phyloP scores from a whole-genome alignment of 108 stramenopile species.

The Cyclotella choctawhatcheeana region DNA sequence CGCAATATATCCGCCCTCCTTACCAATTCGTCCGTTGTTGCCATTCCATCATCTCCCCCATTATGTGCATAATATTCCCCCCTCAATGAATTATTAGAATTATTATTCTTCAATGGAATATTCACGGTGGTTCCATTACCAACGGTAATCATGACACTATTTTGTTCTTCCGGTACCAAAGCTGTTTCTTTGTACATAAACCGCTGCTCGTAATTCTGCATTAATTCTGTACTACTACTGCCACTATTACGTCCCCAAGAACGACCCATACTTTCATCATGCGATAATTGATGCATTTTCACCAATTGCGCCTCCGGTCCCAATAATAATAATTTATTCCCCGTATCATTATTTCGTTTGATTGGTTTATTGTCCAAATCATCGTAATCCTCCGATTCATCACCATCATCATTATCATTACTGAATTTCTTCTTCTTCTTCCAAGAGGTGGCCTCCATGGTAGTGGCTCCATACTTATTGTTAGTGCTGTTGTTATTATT shows the following conservation, averaged over 20 bases:
- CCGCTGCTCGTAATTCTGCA: background rate
- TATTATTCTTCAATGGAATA: no score
- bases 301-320: constrained; percentile 36
- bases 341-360: background rate
- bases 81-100: constrained; percentile 12
- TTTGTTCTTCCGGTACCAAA: constrained; percentile 30
- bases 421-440: constrained; percentile 15
- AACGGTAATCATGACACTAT: constrained; percentile 38
- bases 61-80: background rate
- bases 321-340: background rate
- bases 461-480: constrained; percentile 26
- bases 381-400: constrained; percentile 20
- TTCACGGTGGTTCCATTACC: constrained; percentile 37
- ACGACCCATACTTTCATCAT: constrained; percentile 26
- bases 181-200: background rate
- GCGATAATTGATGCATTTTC: constrained; percentile 22
- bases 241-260: constrained; percentile 33
- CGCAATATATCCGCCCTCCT: constrained; percentile 50
- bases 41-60: constrained; percentile 34
- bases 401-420: constrained; percentile 15
- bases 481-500: background rate
- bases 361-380: constrained; percentile 18
- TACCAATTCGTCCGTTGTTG: constrained; percentile 52
- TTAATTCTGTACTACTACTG: no score
- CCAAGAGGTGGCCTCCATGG: constrained; percentile 48